phyloP scores from a whole-genome alignment of 306 rosid species.

The Sechiopsis laciniata region DNA sequence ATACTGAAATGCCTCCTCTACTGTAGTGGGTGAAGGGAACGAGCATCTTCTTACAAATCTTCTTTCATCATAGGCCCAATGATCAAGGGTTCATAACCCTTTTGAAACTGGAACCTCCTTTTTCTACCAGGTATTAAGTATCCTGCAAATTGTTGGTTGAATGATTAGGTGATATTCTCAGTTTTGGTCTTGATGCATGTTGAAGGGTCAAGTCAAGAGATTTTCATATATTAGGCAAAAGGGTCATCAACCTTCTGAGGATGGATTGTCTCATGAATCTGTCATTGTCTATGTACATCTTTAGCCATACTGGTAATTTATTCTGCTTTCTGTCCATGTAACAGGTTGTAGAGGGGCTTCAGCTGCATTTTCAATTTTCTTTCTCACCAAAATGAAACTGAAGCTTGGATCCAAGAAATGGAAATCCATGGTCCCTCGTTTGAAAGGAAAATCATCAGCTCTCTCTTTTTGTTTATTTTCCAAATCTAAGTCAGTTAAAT shows the following conservation, averaged over 20 bases:
- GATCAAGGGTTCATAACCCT: not conserved
- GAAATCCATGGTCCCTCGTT: slow-evolving; percentile 63
- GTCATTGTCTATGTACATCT: not conserved
- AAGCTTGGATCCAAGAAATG: slow-evolving; percentile 69
- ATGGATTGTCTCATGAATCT: not conserved
- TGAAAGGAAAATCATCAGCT: slow-evolving; percentile 70
- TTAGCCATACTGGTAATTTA: not conserved
- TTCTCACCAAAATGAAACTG: slow-evolving; percentile 35
- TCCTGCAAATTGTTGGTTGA: not conserved
- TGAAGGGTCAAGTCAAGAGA: not conserved
- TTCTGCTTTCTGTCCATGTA: not conserved
- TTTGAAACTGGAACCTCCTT: not conserved
- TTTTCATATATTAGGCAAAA: not conserved
- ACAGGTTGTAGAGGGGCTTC: slow-evolving; percentile 9
- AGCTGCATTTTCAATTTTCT: not conserved
- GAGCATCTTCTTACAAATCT: not conserved
- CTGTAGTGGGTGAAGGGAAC: not conserved
- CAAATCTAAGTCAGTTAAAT: slow-evolving; percentile 49
- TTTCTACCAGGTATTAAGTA: not conserved
- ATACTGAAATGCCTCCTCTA: slow-evolving; percentile 6
- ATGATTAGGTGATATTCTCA: not conserved
- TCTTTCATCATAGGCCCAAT: too few relatives aligned
- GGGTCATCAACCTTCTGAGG: not conserved
- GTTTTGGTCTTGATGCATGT: not conserved
- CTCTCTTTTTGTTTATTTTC: slow-evolving; percentile 51